These are phyloP conservation scores for Plasmodium fragile DNA, from an alignment of 169 alveolate species.

Conservation along the genomic window DNA sequence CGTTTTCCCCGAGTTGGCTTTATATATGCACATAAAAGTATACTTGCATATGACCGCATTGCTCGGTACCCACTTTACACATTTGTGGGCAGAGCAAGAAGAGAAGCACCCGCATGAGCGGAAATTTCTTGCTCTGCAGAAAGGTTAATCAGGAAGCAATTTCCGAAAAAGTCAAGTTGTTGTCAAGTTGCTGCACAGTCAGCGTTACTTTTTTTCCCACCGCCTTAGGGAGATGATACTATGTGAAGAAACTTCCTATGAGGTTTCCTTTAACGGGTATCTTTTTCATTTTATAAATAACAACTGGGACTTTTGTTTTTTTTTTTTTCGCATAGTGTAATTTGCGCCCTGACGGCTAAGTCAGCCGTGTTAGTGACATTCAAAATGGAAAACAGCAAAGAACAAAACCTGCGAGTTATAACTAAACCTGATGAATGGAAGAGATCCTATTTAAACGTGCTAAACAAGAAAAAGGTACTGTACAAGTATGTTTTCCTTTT, in stretches of 20 bases:
- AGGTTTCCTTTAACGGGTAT: not conserved
- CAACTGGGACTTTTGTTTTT: not conserved
- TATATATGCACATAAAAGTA: not conserved
- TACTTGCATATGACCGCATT: not conserved
- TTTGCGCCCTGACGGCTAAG: not conserved
- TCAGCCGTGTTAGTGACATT: not conserved
- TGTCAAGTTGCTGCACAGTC: not conserved
- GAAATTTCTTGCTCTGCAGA: not conserved
- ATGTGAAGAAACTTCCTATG: not conserved
- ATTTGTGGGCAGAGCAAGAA: not conserved
- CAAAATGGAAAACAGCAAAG: conserved; percentile 28
- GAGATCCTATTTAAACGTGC: conserved; percentile 23
- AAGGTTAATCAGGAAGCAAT: not conserved
- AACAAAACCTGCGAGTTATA: conserved; percentile 10
- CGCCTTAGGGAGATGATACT: not conserved
- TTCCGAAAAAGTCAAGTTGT: not conserved
- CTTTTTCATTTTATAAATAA: not conserved
- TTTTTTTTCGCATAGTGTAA: not conserved
- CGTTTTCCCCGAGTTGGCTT: not conserved
- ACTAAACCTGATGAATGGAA: conserved; percentile 15
- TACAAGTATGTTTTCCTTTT: conserved; percentile 54
- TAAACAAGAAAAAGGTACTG: conserved; percentile 43
- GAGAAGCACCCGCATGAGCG: not conserved
- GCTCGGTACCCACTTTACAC: not conserved
- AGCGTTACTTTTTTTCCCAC: not conserved